phyloP scores from a whole-genome alignment of 108 stramenopile species.

The Thalassiosira profunda region DNA sequence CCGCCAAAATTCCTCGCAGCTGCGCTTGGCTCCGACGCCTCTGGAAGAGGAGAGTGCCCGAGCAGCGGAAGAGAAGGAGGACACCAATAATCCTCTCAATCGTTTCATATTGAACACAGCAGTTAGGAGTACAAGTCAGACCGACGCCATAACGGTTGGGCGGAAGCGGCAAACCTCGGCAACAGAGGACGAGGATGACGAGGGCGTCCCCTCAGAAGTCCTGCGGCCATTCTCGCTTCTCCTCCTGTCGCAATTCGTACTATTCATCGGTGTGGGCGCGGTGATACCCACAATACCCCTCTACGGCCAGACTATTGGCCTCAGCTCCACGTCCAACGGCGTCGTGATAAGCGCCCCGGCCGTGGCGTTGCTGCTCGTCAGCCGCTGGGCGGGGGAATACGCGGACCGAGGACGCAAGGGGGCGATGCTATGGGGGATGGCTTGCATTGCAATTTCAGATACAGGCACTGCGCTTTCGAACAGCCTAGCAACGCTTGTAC shows the following conservation, averaged over 20 bases:
- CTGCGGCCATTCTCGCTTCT: constrained; percentile 57
- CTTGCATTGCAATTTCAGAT: constrained; percentile 64
- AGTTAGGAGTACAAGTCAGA: constrained; percentile 26
- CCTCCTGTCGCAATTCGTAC: constrained; percentile 67
- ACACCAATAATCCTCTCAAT: not conserved
- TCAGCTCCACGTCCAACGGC: constrained; percentile 68
- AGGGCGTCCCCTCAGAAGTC: constrained; percentile 20
- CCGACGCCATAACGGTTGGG: constrained; percentile 11
- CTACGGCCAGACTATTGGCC: constrained; percentile 77
- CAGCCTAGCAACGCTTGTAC: constrained; percentile 38
- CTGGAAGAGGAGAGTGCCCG: not conserved
- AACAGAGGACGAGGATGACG: constrained; percentile 3
- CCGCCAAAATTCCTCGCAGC: no score
- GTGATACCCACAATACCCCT: constrained; percentile 79
- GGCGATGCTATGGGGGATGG: constrained; percentile 84
- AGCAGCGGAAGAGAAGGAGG: not conserved
- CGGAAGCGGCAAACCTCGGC: not conserved
- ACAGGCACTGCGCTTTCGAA: constrained; percentile 60
- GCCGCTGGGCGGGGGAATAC: constrained; percentile 47
- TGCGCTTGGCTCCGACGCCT: no score
- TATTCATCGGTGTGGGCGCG: constrained; percentile 83
- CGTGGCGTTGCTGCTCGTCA: constrained; percentile 56
- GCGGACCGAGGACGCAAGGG: constrained; percentile 72
- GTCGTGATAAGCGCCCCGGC: constrained; percentile 82
- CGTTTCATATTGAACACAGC: constrained; percentile 8